Evolutionary conservation across 768 basidiomycete genomes (phyloP).

Genomic region (Trametes villosa): DNA sequence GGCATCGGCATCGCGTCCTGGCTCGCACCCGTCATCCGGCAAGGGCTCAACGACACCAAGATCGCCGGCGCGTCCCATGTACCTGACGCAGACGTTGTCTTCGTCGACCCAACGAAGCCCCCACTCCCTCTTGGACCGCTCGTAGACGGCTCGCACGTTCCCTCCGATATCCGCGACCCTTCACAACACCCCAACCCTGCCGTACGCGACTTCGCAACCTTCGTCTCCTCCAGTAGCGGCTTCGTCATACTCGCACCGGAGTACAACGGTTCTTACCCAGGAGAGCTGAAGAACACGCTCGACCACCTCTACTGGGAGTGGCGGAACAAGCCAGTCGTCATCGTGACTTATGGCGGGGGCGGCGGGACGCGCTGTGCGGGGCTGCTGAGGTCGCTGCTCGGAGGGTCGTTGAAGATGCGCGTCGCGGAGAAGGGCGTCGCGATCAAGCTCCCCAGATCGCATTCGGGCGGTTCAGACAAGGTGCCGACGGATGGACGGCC

Average conservation of each 20-base stretch:
- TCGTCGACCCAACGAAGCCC: slow-evolving; percentile 29
- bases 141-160: slow-evolving; percentile 33
- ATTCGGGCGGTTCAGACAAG: slow-evolving; percentile 20
- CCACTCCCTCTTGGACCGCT: slow-evolving; percentile 37
- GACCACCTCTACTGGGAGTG: slow-evolving; percentile 47
- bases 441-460: slow-evolving; percentile 24
- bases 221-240: slow-evolving; percentile 35
- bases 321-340: slow-evolving; percentile 37
- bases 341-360: slow-evolving; percentile 41
- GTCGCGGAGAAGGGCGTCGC: slow-evolving; percentile 20
- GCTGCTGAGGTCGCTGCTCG: slow-evolving; percentile 36
- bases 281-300: slow-evolving; percentile 43
- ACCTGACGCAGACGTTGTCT: slow-evolving; percentile 24
- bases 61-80: not conserved
- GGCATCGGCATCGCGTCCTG: slow-evolving; percentile 30
- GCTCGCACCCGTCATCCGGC: slow-evolving; percentile 24
- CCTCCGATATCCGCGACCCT: slow-evolving; percentile 31
- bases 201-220: slow-evolving; percentile 37
- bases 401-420: slow-evolving; percentile 28
- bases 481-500: slow-evolving; percentile 17
- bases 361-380: slow-evolving; percentile 38
- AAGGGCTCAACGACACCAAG: slow-evolving; percentile 19
- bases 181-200: slow-evolving; percentile 34
- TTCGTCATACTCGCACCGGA: slow-evolving; percentile 44
- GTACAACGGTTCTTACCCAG: slow-evolving; percentile 46